Evolutionary conservation across 345 rosid genomes (phyloP).

Genomic region (Bruguiera parviflora): DNA sequence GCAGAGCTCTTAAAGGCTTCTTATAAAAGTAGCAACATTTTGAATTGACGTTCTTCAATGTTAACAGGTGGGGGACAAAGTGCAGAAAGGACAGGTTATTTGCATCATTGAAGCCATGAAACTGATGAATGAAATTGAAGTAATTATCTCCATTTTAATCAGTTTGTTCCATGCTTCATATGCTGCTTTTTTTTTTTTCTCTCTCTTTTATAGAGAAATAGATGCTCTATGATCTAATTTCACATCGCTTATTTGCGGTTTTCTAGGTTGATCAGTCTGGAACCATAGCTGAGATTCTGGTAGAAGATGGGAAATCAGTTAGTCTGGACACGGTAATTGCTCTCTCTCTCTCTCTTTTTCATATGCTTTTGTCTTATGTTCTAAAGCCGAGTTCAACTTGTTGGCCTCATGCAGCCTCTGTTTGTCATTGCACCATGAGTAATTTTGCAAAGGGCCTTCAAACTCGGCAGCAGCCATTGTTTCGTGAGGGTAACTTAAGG

Average conservation of each 20-base stretch:
- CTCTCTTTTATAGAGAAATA: too few relatives aligned
- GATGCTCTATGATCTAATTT: background rate
- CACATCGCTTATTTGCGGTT: constrained; percentile 8
- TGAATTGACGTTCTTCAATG: background rate
- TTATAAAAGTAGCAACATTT: background rate
- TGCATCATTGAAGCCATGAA: constrained; percentile 99
- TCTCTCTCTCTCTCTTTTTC: background rate
- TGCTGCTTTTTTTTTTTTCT: too few relatives aligned
- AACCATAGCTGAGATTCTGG: constrained; percentile 68
- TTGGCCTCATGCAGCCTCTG: constrained; percentile 61
- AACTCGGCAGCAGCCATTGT: constrained; percentile 10
- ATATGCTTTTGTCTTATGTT: background rate
- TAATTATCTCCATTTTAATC: constrained; percentile 23
- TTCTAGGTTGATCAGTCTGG: constrained; percentile 90
- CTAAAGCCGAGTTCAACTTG: constrained; percentile 1
- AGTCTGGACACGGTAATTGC: constrained; percentile 68
- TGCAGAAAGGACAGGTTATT: constrained; percentile 90
- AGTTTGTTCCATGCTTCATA: background rate
- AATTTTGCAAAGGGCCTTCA: constrained; percentile 11
- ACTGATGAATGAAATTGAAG: constrained; percentile 98
- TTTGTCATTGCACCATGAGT: constrained; percentile 60
- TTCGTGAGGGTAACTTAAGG: constrained; percentile 6
- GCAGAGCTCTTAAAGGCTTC: too few relatives aligned
- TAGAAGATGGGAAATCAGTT: constrained; percentile 85
- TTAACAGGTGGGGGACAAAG: constrained; percentile 86